Evolutionary conservation across 2,329 filamentous ascomycete genomes (phyloP).

Genomic region (Rhynchosporium agropyri): DNA sequence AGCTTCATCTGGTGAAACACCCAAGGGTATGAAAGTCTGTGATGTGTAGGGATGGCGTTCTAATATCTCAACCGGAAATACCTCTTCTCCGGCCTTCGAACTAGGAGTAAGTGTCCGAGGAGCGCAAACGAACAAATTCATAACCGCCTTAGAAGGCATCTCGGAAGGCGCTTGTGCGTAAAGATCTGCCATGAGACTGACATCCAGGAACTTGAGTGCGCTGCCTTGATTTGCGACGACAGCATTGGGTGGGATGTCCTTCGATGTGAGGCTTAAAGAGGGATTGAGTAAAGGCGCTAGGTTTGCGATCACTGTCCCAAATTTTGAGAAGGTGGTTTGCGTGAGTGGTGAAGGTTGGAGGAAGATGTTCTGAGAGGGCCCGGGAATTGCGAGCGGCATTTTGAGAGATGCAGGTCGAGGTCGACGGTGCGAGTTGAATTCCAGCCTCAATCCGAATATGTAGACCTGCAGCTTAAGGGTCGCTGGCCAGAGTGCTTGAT

Average conservation of each 20-base stretch:
- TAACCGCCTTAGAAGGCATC: conserved; percentile 59
- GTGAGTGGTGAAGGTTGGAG: conserved; percentile 69
- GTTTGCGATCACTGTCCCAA: conserved; percentile 82
- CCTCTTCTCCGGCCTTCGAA: conserved; percentile 30
- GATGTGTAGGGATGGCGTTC: conserved; percentile 94
- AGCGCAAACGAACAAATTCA: conserved; percentile 75
- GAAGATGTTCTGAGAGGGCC: conserved; percentile 22
- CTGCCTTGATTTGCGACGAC: conserved; percentile 80
- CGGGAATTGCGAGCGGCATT: conserved; percentile 33
- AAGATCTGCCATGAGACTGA: conserved; percentile 72
- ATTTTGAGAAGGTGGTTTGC: conserved; percentile 69
- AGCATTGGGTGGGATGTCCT: conserved; percentile 47
- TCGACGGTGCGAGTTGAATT: no score
- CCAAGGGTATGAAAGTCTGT: conserved; percentile 87
- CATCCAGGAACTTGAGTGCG: conserved; percentile 82
- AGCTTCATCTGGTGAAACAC: conserved; percentile 50
- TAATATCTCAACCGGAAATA: conserved; percentile 72
- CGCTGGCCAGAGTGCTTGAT: no score
- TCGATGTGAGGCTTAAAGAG: conserved; percentile 41
- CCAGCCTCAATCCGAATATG: no score
- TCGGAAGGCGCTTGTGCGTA: conserved; percentile 68
- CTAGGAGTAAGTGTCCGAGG: conserved; percentile 45
- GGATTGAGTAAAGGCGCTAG: conserved; percentile 62
- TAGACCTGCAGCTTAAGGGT: no score
- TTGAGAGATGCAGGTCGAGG: background rate